Conservation (phyloP, 2,329 filamentous ascomycete genomes). For the Westerdykella aurantiaca region DNA sequence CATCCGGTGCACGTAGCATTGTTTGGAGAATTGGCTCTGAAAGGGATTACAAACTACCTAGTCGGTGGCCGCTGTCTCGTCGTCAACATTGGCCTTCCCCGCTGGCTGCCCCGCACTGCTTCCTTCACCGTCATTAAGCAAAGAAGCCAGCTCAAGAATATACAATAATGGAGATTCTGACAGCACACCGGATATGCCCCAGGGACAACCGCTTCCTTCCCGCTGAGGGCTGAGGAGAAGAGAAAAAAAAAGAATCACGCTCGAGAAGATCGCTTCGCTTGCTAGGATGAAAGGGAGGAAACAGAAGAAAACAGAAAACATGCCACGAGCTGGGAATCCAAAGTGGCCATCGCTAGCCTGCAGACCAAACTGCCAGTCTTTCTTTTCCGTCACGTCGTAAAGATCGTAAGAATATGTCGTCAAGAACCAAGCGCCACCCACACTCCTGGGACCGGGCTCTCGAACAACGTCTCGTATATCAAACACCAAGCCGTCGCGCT, state of each 20-base stretch:
- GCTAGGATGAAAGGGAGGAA: conserved; percentile 5
- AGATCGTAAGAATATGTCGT: conserved; percentile 46
- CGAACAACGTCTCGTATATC: too few relatives aligned
- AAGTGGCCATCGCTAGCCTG: conserved; percentile 46
- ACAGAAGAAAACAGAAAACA: conserved; percentile 22
- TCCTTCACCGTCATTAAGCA: background rate
- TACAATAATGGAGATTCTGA: too few relatives aligned
- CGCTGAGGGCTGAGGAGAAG: too few relatives aligned
- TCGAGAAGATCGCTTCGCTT: too few relatives aligned
- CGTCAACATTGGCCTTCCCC: too few relatives aligned
- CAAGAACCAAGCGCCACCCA: conserved; percentile 1
- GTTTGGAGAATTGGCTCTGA: too few relatives aligned
- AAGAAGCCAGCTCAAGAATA: conserved; percentile 1
- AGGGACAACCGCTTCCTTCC: background rate
- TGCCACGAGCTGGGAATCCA: conserved; percentile 36
- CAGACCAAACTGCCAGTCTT: conserved; percentile 43
- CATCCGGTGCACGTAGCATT: too few relatives aligned
- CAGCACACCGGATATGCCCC: background rate
- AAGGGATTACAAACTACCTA: too few relatives aligned
- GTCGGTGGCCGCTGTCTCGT: too few relatives aligned
- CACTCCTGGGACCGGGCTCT: too few relatives aligned
- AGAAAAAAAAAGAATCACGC: background rate
- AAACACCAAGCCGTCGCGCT: too few relatives aligned
- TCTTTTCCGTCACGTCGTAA: conserved; percentile 48
- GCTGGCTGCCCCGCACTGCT: too few relatives aligned